These are phyloP conservation scores for Daldinia loculata DNA, from an alignment of 495 filamentous ascomycete genomes.

Conservation along the genomic window DNA sequence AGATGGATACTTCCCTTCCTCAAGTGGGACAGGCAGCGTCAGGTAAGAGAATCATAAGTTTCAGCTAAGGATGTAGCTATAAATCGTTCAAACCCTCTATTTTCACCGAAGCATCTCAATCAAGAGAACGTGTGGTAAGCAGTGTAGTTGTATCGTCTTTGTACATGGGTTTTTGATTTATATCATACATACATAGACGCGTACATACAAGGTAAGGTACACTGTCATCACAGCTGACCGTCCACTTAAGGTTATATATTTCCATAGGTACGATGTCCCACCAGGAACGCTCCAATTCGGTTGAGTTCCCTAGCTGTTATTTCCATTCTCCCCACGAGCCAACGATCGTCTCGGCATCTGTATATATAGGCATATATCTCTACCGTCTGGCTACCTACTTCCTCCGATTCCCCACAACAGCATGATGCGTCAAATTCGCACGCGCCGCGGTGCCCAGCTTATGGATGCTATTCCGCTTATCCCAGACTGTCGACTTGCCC, in stretches of 20 bases:
- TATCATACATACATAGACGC: conserved; percentile 15
- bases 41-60: no score
- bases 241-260: not conserved
- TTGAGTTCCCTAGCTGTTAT: not conserved
- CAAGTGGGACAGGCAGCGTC: no score
- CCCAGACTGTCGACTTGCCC: conserved; percentile 85
- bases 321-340: not conserved
- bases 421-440: conserved; percentile 67
- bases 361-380: not conserved
- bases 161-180: conserved; percentile 8
- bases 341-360: not conserved
- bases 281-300: not conserved
- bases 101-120: not conserved
- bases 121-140: not conserved
- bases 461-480: conserved; percentile 74
- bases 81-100: no score
- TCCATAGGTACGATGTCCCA: not conserved
- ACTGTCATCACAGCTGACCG: not conserved
- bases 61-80: no score
- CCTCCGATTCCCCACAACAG: conserved; percentile 26
- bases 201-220: not conserved
- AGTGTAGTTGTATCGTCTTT: not conserved
- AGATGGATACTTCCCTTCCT: no score
- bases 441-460: conserved; percentile 75
- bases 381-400: not conserved